Percentiles rank a stretch among this genome's conserved stretches.
Conservation (phyloP, 257 asterid species). For the Jacaranda copaia region DNA sequence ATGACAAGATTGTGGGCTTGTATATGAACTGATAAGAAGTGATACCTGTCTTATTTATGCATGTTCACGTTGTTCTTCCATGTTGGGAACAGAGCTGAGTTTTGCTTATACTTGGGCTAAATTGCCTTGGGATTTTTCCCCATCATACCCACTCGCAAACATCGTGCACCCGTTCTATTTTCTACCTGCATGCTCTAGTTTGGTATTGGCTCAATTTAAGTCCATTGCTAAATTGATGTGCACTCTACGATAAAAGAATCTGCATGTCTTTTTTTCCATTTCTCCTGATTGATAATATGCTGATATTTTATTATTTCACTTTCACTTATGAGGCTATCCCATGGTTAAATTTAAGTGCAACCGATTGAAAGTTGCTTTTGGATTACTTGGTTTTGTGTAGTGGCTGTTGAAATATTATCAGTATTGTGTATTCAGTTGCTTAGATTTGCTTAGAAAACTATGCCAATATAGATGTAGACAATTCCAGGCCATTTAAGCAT, state of each 20-base stretch:
- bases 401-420: neutral
- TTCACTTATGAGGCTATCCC: neutral
- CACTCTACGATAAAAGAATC: neutral
- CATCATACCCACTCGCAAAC: neutral
- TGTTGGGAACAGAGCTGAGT: neutral
- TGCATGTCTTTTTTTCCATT: neutral
- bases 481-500: neutral
- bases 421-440: conserved; percentile 4
- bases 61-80: neutral
- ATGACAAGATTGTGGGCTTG: neutral
- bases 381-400: neutral
- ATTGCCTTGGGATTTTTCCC: neutral
- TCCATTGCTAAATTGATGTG: neutral
- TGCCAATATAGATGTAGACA: neutral
- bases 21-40: neutral
- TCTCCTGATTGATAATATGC: neutral
- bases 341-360: neutral
- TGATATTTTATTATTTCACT: neutral
- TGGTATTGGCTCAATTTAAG: neutral
- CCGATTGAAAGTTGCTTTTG: neutral
- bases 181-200: neutral
- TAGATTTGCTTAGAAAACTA: neutral
- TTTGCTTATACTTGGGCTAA: neutral
- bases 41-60: neutral
- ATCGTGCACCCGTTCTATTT: neutral